phyloP scores from a whole-genome alignment of 139 green algal species.

The Pleodorina starrii region DNA sequence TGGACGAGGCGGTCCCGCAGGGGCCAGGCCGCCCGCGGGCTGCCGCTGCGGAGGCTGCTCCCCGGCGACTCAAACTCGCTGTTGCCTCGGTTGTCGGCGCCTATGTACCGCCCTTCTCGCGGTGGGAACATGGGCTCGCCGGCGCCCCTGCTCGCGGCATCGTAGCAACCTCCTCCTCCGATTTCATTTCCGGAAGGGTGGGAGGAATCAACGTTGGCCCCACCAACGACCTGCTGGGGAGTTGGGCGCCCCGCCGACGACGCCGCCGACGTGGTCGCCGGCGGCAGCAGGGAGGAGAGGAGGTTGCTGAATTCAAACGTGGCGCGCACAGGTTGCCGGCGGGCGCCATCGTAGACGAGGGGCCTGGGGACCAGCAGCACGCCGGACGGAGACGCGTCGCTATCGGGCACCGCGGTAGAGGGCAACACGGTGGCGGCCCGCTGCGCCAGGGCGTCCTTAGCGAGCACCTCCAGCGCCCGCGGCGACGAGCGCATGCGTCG shows the following conservation, averaged over 20 bases:
- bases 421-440: not conserved
- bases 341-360: not conserved
- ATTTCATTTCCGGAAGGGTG: no score
- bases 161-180: no score
- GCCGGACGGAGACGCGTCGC: no score
- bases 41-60: not conserved
- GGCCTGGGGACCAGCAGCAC: not conserved
- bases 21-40: not conserved
- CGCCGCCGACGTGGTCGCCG: not conserved
- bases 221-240: no score
- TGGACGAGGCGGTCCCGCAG: not conserved
- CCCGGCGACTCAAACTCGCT: not conserved
- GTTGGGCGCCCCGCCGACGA: not conserved
- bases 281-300: not conserved
- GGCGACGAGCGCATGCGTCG: constrained; percentile 15
- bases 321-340: not conserved
- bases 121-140: no score
- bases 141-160: no score
- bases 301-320: constrained; percentile 30
- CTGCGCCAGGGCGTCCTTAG: not conserved
- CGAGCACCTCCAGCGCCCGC: not conserved
- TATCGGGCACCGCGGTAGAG: not conserved
- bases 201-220: no score
- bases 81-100: no score
- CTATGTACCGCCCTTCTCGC: no score